phyloP scores from a whole-genome alignment of 192 early-diverging fungal genomes.

The Mortierella alpina region DNA sequence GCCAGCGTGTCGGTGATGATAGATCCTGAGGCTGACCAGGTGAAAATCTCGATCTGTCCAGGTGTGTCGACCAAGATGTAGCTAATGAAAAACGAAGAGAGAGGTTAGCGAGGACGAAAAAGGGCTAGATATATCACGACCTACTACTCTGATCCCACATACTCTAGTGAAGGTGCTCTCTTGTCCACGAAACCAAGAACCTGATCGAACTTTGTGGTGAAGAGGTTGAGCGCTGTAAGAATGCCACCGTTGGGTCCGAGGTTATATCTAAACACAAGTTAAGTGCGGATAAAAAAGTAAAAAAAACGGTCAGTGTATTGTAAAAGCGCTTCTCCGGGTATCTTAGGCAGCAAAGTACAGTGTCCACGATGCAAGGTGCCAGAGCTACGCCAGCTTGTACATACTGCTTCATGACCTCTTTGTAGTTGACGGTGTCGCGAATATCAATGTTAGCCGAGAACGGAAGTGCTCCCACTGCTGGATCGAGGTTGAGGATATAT shows the following conservation, averaged over 20 bases:
- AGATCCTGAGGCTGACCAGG: constrained; percentile 96
- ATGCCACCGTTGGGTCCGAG: constrained; percentile 98
- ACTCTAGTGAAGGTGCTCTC: constrained; percentile 77
- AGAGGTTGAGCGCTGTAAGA: constrained; percentile 93
- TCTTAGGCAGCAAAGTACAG: not conserved
- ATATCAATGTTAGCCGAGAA: constrained; percentile 98
- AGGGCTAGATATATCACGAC: not conserved
- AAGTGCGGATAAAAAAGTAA: not conserved
- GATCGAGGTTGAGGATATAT: constrained; percentile 96
- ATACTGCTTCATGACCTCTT: constrained; percentile 98
- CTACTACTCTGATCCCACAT: constrained; percentile 18
- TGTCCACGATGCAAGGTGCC: not conserved
- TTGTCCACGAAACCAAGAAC: constrained; percentile 90
- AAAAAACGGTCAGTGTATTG: too few species aligned
- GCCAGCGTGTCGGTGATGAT: constrained; percentile 97
- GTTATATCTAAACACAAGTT: constrained; percentile 72
- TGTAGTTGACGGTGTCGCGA: constrained; percentile 97
- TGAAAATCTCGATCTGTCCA: constrained; percentile 99
- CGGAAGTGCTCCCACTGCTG: constrained; percentile 87
- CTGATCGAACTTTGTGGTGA: constrained; percentile 99
- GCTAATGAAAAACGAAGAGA: constrained; percentile 54
- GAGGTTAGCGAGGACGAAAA: not conserved
- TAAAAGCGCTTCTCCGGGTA: not conserved
- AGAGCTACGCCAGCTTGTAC: not conserved
- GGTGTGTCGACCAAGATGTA: constrained; percentile 93